Evolutionary conservation across 1,139 yeast genomes (phyloP), one percentile per base, ranked within the genome.

Genomic region (Hemisphaericaspora lyxosophila): DNA sequence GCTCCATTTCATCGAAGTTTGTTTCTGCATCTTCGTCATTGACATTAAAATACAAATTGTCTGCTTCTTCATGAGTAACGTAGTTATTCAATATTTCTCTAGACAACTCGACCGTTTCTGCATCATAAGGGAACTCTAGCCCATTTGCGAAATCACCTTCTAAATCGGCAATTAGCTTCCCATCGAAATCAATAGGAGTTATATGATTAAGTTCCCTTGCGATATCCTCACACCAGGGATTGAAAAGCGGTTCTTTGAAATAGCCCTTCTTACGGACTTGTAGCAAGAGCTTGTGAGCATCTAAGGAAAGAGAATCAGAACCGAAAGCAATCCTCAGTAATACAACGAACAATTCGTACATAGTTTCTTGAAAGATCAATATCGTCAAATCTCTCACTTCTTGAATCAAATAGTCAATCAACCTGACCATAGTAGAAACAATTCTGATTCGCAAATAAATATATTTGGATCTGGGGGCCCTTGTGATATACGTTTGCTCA

Each of bases 51-150:
- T 80, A 86, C 42, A 87, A 64, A 40, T 81, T 78, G 55, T 87
- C 95, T 0, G 89, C 89, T 49, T 86, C 95, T 46, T 85, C 88
- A 51, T 82, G 82, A 8, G 88, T 84, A 7, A 82, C 77, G 44
- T 82, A 78, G 29, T 73, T 71, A 39, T 84, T 89, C 40, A 88
- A 63, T 16, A 88, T 74, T 47, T 82, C 88, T 48, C 89, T 70
- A 0, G 94, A 81, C 51, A 82, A 60, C 49, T 82, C 89, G 32
- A 84, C 75, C 15, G 82, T 78, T 37, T 78, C 80, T 37, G 73
- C 73, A 43, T 78, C 83, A 55, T 82, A 83, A 4, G 78, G 74
- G 44, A 78, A 73, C 48, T 81, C 88, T 14, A 80, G 54, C 2
- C 85, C 85, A 51, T 80, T 80, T 34, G 79, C 64, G 39, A 54